Evolutionary conservation across 192 early-diverging fungal genomes (phyloP).

Genomic region (Piromyces sp.): DNA sequence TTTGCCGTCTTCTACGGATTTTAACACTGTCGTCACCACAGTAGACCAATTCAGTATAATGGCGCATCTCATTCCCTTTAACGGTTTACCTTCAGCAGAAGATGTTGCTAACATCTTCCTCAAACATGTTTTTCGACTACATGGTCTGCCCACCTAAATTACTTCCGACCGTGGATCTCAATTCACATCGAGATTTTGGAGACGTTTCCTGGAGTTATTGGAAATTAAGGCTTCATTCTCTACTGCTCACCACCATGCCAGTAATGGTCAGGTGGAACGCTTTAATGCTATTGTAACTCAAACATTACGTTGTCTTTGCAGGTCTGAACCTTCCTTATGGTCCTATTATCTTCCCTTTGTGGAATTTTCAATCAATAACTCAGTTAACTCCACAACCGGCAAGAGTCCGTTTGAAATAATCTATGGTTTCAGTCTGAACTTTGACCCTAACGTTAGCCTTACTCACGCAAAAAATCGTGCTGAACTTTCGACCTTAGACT

Average conservation of each 20-base stretch:
- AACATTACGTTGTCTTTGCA: background rate
- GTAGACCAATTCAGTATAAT: slow-evolving; percentile 8
- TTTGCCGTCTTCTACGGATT: slow-evolving; percentile 4
- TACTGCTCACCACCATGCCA: slow-evolving; percentile 8
- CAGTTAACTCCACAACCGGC: background rate
- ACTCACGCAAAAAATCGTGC: too few species aligned
- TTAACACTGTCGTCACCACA: too few species aligned
- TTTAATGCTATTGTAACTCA: slow-evolving; percentile 7
- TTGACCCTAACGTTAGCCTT: too few species aligned
- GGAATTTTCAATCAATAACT: slow-evolving; percentile 12
- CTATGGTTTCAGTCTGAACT: too few species aligned
- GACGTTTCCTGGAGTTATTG: too few species aligned
- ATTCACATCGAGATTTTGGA: too few species aligned
- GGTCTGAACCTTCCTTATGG: slow-evolving; percentile 19
- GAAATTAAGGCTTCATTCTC: background rate
- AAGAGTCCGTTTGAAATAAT: background rate
- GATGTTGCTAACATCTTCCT: too few species aligned
- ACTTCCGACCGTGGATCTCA: too few species aligned
- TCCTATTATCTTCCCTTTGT: slow-evolving; percentile 4
- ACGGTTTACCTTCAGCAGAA: too few species aligned
- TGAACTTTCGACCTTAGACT: too few species aligned
- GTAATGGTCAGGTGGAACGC: slow-evolving; percentile 14
- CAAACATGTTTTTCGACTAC: too few species aligned
- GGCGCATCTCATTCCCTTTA: background rate
- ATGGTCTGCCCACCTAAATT: too few species aligned